A percentile compares a stretch with the other conserved stretches of the same genome.
Evolutionary conservation across 1,284 basidiomycete species (phyloP).

Genomic region (Sporisorium scitamineum): DNA sequence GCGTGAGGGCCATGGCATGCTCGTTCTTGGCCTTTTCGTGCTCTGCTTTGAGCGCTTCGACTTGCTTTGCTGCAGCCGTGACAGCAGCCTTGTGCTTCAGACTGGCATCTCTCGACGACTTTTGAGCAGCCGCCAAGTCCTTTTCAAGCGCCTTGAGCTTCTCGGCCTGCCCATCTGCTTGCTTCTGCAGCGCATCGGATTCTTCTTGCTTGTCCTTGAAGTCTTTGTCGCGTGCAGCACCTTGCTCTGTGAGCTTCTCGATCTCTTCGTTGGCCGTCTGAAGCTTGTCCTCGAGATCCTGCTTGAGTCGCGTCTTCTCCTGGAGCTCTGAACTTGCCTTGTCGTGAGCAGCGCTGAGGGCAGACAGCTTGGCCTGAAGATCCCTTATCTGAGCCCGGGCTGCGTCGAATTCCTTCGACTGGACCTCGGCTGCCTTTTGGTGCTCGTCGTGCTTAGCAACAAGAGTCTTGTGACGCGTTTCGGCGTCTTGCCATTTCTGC

Average conservation of each 20-base stretch:
- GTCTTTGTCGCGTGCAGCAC: conserved; percentile 18
- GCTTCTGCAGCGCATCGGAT: conserved; percentile 17
- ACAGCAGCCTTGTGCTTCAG: conserved; percentile 36
- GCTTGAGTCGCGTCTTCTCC: conserved; percentile 9
- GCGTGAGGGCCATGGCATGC: conserved; percentile 13
- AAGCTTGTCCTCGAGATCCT: conserved; percentile 34
- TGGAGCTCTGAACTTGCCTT: conserved; percentile 16
- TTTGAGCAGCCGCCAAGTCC: conserved; percentile 36
- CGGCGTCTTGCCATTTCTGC: conserved; percentile 15
- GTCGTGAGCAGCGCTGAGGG: conserved; percentile 7
- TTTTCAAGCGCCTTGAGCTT: conserved; percentile 29
- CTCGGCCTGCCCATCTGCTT: conserved; percentile 18
- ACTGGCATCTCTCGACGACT: conserved; percentile 24
- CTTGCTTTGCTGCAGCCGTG: conserved; percentile 11
- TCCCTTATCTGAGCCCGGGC: conserved; percentile 13
- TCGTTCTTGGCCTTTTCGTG: conserved; percentile 22
- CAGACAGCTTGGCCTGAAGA: conserved; percentile 27
- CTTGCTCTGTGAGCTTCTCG: conserved; percentile 24
- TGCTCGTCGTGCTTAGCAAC: conserved; percentile 21
- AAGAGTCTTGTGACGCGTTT: conserved; percentile 16
- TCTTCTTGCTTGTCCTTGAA: conserved; percentile 29
- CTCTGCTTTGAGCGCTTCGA: conserved; percentile 25
- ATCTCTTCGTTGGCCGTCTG: conserved; percentile 7
- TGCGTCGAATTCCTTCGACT: conserved; percentile 15
- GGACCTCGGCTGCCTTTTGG: conserved; percentile 9